Percentiles rank a stretch among this genome's conserved stretches.
phyloP scores from a whole-genome alignment of 2,329 filamentous ascomycete genomes.

The Fusarium circinatum region DNA sequence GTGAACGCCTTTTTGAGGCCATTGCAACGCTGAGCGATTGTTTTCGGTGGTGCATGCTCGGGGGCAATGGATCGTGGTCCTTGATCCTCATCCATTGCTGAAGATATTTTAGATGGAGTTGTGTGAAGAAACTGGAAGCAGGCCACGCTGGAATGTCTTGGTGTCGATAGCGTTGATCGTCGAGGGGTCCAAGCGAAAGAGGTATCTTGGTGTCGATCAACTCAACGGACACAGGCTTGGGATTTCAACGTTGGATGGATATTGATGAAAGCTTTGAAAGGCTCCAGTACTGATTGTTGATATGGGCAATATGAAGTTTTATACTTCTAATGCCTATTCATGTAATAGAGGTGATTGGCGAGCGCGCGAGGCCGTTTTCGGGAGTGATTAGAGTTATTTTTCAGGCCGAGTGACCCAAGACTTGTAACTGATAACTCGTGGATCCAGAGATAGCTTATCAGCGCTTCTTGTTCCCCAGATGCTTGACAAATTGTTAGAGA shows the following conservation, averaged over 20 bases:
- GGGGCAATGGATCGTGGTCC: conserved; percentile 62
- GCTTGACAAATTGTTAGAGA: conserved; percentile 31
- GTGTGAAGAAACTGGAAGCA: conserved; percentile 7
- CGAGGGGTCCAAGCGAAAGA: not conserved
- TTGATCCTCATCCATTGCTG: conserved; percentile 66
- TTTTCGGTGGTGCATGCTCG: conserved; percentile 47
- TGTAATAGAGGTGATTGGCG: conserved; percentile 10
- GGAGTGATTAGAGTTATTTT: conserved; percentile 29
- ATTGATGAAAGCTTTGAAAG: not conserved
- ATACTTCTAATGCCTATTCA: conserved; percentile 11
- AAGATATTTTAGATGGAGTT: conserved; percentile 11
- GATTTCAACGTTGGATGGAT: not conserved
- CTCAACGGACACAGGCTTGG: not conserved
- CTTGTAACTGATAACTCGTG: conserved; percentile 33
- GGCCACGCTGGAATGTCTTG: not conserved
- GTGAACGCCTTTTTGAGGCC: conserved; percentile 55
- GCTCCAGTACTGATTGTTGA: not conserved
- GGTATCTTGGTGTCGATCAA: conserved; percentile 16
- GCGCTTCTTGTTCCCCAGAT: conserved; percentile 16
- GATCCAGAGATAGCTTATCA: conserved; percentile 45
- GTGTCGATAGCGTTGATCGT: conserved; percentile 9
- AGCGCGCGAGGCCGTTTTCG: conserved; percentile 29
- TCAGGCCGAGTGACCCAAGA: conserved; percentile 32
- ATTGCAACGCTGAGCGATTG: conserved; percentile 42
- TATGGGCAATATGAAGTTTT: conserved; percentile 22